phyloP scores from a whole-genome alignment of 2,329 filamentous ascomycete species.

The Calonectria pteridis region DNA sequence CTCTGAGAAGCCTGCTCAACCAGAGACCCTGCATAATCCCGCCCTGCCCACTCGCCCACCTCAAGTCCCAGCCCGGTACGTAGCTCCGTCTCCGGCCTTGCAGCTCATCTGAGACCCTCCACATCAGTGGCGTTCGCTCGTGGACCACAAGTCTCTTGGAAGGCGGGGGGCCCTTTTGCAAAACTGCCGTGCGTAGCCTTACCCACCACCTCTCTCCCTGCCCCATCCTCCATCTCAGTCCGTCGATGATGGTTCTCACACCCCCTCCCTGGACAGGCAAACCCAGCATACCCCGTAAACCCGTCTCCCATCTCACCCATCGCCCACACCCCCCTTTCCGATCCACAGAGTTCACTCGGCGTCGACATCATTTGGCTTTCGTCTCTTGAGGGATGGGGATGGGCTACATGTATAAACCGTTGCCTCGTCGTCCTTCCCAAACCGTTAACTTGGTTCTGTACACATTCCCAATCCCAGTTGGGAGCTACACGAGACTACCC shows the following conservation, averaged over 20 bases:
- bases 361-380: constrained; percentile 35
- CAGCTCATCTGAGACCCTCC: constrained; percentile 47
- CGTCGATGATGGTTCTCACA: constrained; percentile 28
- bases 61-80: constrained; percentile 43
- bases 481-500: constrained; percentile 8
- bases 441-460: constrained; percentile 16
- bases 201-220: constrained; percentile 39
- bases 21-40: constrained; percentile 49
- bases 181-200: constrained; percentile 50
- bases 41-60: constrained; percentile 41
- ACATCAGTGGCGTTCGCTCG: constrained; percentile 47
- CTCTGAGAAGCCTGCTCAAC: constrained; percentile 34
- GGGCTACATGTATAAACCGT: constrained; percentile 40
- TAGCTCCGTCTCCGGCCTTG: constrained; percentile 33
- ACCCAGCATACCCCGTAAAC: constrained; percentile 38
- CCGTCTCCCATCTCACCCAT: constrained; percentile 31
- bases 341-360: constrained; percentile 34
- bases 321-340: constrained; percentile 37
- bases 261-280: constrained; percentile 31
- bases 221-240: constrained; percentile 23
- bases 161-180: constrained; percentile 43
- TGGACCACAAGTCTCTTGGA: constrained; percentile 34
- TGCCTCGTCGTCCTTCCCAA: constrained; percentile 29
- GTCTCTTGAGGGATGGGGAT: constrained; percentile 19
- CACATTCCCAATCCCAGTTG: constrained; percentile 19